phyloP scores from a whole-genome alignment of 106 monocot species.

The Platanthera zijinensis region DNA sequence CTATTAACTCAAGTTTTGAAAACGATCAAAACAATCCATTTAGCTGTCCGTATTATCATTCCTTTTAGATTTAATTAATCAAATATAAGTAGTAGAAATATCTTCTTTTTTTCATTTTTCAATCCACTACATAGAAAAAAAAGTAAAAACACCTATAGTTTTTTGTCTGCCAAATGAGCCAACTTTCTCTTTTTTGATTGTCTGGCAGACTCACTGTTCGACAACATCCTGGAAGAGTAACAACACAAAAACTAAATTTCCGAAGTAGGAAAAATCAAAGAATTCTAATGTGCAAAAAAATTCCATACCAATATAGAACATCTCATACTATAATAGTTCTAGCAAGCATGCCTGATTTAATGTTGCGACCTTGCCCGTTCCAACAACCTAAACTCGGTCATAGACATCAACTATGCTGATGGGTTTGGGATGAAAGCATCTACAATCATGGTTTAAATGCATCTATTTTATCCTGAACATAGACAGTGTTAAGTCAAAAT shows the following conservation, averaged over 20 bases:
- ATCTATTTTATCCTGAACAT: no score
- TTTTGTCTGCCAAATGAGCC: slow-evolving; percentile 78
- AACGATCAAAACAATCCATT: background rate
- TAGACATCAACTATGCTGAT: no score
- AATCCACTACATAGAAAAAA: background rate
- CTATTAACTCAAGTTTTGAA: no score
- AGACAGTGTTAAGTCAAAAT: no score
- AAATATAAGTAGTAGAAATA: background rate
- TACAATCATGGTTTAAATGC: no score
- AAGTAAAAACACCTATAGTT: slow-evolving; percentile 50
- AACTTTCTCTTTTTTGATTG: slow-evolving; percentile 90
- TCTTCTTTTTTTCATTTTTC: background rate
- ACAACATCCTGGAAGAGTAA: slow-evolving; percentile 76
- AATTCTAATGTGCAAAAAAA: background rate
- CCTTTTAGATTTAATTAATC: background rate
- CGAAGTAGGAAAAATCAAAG: background rate
- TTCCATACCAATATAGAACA: no score
- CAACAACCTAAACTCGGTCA: no score
- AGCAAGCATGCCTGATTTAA: no score
- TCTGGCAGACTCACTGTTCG: slow-evolving; percentile 91
- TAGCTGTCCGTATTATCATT: background rate
- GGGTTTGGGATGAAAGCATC: no score
- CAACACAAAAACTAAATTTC: no score
- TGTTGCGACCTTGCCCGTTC: no score
- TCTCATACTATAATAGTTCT: no score